phyloP scores from a whole-genome alignment of 2,329 filamentous ascomycete species.

The Fusarium redolens region DNA sequence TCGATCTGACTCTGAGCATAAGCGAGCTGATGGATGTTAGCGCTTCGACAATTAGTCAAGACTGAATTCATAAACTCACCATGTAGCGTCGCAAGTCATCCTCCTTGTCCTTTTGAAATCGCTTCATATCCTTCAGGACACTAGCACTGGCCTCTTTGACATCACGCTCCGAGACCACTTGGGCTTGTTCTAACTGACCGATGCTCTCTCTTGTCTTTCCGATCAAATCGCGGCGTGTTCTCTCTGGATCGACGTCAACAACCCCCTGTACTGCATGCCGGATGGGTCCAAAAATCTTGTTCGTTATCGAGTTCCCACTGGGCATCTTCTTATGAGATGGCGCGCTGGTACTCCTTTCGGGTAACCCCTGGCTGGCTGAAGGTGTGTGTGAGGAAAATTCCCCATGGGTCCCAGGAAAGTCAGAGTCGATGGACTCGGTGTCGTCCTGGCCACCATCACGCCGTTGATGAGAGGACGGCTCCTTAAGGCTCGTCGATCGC shows the following conservation, averaged over 20 bases:
- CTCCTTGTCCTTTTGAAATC: conserved; percentile 96
- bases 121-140: conserved; percentile 87
- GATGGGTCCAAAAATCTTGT: conserved; percentile 93
- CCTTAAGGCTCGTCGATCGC: conserved; percentile 72
- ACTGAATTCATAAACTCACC: conserved; percentile 67
- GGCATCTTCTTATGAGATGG: conserved; percentile 78
- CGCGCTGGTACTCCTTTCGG: conserved; percentile 61
- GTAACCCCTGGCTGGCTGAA: conserved; percentile 79
- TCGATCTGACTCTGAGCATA: conserved; percentile 94
- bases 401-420: conserved; percentile 91
- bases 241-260: conserved; percentile 94
- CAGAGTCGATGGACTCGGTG: conserved; percentile 91
- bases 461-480: conserved; percentile 60
- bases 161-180: conserved; percentile 88
- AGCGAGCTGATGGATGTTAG: conserved; percentile 71
- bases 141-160: conserved; percentile 92
- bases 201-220: conserved; percentile 95
- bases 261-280: conserved; percentile 97
- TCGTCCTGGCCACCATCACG: conserved; percentile 75
- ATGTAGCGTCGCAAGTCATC: conserved; percentile 94
- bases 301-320: conserved; percentile 90
- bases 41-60: background rate
- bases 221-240: conserved; percentile 91
- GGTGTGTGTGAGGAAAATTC: conserved; percentile 72
- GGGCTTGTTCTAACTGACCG: conserved; percentile 86